Evolutionary conservation across 1,139 yeast genomes (phyloP).

Genomic region (Wickerhamomyces sp.): DNA sequence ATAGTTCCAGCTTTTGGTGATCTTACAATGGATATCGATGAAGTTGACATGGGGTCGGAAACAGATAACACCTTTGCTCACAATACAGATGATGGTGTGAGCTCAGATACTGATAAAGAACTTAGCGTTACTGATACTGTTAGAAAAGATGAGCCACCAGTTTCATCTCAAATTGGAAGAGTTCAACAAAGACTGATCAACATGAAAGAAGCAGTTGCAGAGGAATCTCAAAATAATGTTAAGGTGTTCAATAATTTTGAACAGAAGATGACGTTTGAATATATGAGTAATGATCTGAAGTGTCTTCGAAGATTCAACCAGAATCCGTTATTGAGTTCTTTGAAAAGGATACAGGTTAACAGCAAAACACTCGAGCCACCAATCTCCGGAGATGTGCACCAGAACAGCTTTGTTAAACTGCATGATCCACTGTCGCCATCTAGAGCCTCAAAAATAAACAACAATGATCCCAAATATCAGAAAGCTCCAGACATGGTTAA

Average conservation of each 20-base stretch:
- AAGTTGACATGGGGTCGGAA: constrained; percentile 4
- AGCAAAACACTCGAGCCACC: neutral
- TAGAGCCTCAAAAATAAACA: neutral
- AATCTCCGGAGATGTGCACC: neutral
- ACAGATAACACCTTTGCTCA: constrained; percentile 1
- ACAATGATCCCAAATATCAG: neutral
- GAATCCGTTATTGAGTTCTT: constrained; percentile 11
- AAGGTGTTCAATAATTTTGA: constrained; percentile 13
- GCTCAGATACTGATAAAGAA: neutral
- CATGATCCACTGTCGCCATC: neutral
- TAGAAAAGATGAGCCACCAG: neutral
- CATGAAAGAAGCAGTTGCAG: constrained; percentile 10
- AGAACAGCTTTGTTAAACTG: neutral
- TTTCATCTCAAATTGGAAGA: constrained; percentile 13
- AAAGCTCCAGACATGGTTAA: neutral
- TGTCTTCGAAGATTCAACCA: constrained; percentile 17
- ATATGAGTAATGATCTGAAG: constrained; percentile 18
- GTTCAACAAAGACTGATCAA: constrained; percentile 21
- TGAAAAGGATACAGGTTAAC: constrained; percentile 4
- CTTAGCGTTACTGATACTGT: neutral
- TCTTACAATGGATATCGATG: constrained; percentile 19
- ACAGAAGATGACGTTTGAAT: constrained; percentile 20
- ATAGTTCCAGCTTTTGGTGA: constrained; percentile 21
- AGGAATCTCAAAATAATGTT: constrained; percentile 1
- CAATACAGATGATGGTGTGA: neutral